Evolutionary conservation across 495 filamentous ascomycete species (phyloP), one percentile per base, ranked within the genome.

Genomic region (Tuber aestivum): DNA sequence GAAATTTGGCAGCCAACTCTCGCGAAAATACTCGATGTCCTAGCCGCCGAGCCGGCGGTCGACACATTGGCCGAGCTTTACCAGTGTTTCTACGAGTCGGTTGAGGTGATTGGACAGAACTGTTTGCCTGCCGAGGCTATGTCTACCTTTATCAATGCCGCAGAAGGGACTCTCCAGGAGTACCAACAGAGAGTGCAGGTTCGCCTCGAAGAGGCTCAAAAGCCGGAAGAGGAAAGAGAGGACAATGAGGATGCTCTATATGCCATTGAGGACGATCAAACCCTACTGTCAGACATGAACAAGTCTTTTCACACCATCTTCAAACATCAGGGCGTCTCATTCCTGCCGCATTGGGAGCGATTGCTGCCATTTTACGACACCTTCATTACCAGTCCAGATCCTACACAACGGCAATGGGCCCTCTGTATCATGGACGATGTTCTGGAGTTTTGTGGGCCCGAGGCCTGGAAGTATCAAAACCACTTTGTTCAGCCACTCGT

Each of bases 281-380:
- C 93, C 40, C 86, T 99, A 35, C 89, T 99, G 70, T 97, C 94
- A 14, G 96, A 99, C 82, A 99, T 99, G 96, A 99, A 98, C 90
- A 99, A 99, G 86, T 94, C 96, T 0, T 99, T 97, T 89, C 96
- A 99, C 84, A 95, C 93, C 69, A 94, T 99, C 80, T 98, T 98
- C 87, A 97, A 97, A 87, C 93, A 97, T 87, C 93, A 96, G 81
- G 92, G 93, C 74, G 87, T 89, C 27, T 83, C 87, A 41, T 99
- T 98, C 89, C 88, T 99, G 72, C 92, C 89, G 14, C 84, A 92
- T 68, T 98, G 95, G 95, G 90, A 95, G 81, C 89, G 90, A 38
- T 88, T 99, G 32, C 88, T 95, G 77, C 86, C 85, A 20, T 96
- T 93, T 71, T 99, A 98, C 84, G 89, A 93, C 77, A 86, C 86